Evolutionary conservation across 352 stramenopile genomes (phyloP), one percentile per base, ranked within the genome.

Genomic region (Phytopythium cucurbitacearum): DNA sequence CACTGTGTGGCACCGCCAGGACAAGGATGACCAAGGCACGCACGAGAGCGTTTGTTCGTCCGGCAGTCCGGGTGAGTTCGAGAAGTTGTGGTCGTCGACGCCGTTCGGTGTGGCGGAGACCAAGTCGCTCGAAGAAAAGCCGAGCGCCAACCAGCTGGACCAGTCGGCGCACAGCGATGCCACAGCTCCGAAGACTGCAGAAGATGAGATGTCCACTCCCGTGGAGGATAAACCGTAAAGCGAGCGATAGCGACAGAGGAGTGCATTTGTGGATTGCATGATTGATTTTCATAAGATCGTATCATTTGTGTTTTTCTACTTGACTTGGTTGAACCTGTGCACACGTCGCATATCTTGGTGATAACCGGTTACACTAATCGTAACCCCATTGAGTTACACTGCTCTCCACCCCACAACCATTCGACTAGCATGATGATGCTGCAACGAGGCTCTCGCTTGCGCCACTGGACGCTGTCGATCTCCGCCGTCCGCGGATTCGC

Each of bases 61-160:
- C 3, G 60, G 60, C 5, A 76, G 33, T 8, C 44, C 60, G 7
- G 77, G 87, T 0, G 73, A 83, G 55, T 91, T 91, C 43, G 80
- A 91, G 32, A 57, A 71, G 12, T 48, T 71, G 42, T 91, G 80
- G 80, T 39, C 65, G 28, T 41, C 78, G 39, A 91, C 80, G 21
- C 66, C 74, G 21, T 89, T 89, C 34, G 75, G 73, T 15, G 59
- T 73, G 32, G 75, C 80, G 3, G 69, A 74, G 46, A 4, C 42
- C 40, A 76, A 65, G 43, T 60, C 49, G 45, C 46, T 72, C 21
- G 47, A 70, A 34, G 48, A 63, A 56, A 66, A 62, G 38, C 54
- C 21, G 21, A 28, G 2, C 2, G 21, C 21, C 1, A 28, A 28
- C 21, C 21, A 28, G 21, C 21, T 28, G 21, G 21, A 28, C 21